Evolutionary conservation across 1,284 basidiomycete species (phyloP), one percentile per base, ranked within the genome.

Genomic region (Caloboletus firmus): DNA sequence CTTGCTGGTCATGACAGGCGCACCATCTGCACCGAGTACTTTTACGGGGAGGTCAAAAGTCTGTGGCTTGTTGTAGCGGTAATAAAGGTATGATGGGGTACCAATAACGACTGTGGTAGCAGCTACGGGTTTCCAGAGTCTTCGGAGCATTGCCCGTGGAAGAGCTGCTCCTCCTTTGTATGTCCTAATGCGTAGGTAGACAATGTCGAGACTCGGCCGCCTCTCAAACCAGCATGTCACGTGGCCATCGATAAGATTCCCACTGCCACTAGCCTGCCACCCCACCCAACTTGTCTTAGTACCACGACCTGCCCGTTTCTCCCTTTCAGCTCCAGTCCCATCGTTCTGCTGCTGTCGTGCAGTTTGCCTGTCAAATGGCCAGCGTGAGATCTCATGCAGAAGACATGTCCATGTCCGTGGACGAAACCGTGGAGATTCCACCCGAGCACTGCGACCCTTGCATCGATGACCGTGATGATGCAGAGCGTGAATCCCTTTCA

Each of bases 41-140:
- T 78, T 79, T 49, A 90, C 74, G 42, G 76, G 62, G 44, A 89
- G 66, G 49, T 81, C 78, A 67, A 90, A 87, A 4, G 80, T 80
- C 42, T 69, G 70, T 26, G 66, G 60, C 54, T 70, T 72, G 58
- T 67, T 67, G 52, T 59, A 66, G 26, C 48, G 55, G 62, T 76
- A 72, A 63, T 78, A 81, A 55, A 76, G 52, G 63, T 79, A 81
- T 41, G 70, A 62, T 22, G 79, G 72, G n/a, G 70, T 64, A 51
- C 72, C 77, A 54, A 78, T 60, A 49, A 76, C 58, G 13, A 75
- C 64, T 28, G 75, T 67, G 13, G 76, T 67, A 44, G 74, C 76
- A 37, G 74, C 65, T 44, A 72, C 30, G 39, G 70, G 86, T 66
- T 82, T 89, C 87, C 85, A 89, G 49, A 77, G 79, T 59, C 78